A percentile compares a stretch with the other conserved stretches of the same genome.
phyloP scores from a whole-genome alignment of 805 yeast genomes.

The Wickerhamomyces chaumierensis region DNA sequence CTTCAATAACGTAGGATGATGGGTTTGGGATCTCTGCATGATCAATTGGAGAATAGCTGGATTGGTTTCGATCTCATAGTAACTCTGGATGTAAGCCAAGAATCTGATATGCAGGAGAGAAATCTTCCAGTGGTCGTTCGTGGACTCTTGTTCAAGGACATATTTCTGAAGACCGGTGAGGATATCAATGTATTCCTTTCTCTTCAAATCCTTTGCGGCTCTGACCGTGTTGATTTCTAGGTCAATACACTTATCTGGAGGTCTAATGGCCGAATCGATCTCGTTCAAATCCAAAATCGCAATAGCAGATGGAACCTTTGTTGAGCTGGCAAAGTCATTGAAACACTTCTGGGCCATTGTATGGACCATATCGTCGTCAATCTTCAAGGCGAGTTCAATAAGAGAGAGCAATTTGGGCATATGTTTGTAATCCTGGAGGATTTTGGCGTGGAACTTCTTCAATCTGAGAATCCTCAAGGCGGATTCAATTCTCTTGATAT shows the following conservation, averaged over 20 bases:
- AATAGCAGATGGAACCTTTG: conserved; percentile 39
- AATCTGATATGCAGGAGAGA: conserved; percentile 36
- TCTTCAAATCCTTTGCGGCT: conserved; percentile 52
- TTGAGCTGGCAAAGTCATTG: conserved; percentile 24
- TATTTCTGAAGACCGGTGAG: conserved; percentile 31
- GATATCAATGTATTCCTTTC: conserved; percentile 28
- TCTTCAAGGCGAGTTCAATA: conserved; percentile 40
- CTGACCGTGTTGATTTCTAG: conserved; percentile 47
- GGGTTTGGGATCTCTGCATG: conserved; percentile 36
- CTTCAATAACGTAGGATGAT: conserved; percentile 59
- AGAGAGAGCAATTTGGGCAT: conserved; percentile 35
- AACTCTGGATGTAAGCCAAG: conserved; percentile 40
- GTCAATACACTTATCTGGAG: conserved; percentile 49
- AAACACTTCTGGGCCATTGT: conserved; percentile 43
- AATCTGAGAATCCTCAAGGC: conserved; percentile 48
- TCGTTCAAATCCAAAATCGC: conserved; percentile 38
- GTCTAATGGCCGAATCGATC: conserved; percentile 34
- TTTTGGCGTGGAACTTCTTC: conserved; percentile 44
- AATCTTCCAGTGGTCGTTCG: conserved; percentile 45
- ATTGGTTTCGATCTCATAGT: conserved; percentile 35
- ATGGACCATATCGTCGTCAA: conserved; percentile 47
- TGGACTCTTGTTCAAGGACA: conserved; percentile 18
- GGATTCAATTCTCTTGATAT: conserved; percentile 48
- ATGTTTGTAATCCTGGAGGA: conserved; percentile 46
- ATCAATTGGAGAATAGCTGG: conserved; percentile 31